phyloP scores from a whole-genome alignment of 2,329 filamentous ascomycete species.

The Alternaria solani region DNA sequence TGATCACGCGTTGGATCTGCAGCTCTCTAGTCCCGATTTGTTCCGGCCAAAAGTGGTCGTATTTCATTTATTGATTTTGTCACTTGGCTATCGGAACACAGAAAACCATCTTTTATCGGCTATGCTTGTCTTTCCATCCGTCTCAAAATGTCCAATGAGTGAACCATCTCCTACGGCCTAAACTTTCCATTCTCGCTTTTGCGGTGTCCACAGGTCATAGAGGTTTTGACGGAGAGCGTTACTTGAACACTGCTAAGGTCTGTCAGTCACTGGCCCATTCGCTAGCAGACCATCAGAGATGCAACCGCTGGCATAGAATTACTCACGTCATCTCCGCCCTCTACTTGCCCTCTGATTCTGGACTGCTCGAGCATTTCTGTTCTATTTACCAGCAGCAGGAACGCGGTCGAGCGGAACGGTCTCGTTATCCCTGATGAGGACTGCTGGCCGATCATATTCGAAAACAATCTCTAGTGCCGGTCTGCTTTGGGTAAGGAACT shows the following conservation, averaged over 20 bases:
- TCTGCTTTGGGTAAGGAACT: conserved; percentile 7
- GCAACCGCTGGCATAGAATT: background rate
- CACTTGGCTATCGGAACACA: background rate
- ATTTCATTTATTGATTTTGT: background rate
- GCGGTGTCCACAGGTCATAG: no score
- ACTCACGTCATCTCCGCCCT: background rate
- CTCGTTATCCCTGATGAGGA: background rate
- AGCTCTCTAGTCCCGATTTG: background rate
- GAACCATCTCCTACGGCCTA: background rate
- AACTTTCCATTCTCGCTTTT: background rate
- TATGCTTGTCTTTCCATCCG: background rate
- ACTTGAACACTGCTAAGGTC: background rate
- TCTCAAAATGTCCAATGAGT: background rate
- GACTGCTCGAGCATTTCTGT: background rate
- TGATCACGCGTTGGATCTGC: background rate
- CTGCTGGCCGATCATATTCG: conserved; percentile 1
- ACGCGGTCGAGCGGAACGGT: conserved; percentile 1
- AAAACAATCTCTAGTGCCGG: conserved; percentile 7
- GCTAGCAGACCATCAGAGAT: background rate
- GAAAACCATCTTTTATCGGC: background rate
- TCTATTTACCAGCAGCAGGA: background rate
- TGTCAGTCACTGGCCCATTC: background rate
- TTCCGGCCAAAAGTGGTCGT: background rate
- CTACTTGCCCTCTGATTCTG: background rate
- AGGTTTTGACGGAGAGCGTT: no score